Evolutionary conservation across 2,329 filamentous ascomycete species (phyloP).

Genomic region (Nigrograna mackinnonii): DNA sequence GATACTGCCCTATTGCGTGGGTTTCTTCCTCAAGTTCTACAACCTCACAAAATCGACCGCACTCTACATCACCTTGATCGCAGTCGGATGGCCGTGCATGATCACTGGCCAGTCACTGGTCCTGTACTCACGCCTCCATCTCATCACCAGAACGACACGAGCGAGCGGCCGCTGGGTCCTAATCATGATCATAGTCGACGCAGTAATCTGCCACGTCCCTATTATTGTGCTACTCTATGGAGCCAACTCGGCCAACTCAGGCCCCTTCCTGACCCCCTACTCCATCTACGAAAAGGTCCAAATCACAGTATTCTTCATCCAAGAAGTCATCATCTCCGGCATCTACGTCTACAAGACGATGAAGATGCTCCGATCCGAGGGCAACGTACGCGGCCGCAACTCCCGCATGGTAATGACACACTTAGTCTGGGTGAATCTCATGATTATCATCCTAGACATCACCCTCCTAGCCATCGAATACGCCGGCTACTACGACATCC

Average conservation of each 20-base stretch:
- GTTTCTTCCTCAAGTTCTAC: conserved; percentile 47
- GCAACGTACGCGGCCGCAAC: conserved; percentile 8
- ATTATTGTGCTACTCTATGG: conserved; percentile 58
- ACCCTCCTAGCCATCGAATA: conserved; percentile 43
- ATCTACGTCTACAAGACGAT: conserved; percentile 14
- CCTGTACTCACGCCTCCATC: conserved; percentile 63
- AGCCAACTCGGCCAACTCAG: conserved; percentile 42
- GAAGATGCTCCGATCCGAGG: conserved; percentile 8
- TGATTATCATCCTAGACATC: conserved; percentile 43
- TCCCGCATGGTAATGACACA: conserved; percentile 16
- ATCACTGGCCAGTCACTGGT: conserved; percentile 64
- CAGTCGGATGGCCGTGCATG: conserved; percentile 56
- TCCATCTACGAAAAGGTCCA: conserved; percentile 38
- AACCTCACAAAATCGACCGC: conserved; percentile 24
- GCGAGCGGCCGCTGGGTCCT: conserved; percentile 50
- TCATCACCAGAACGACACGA: conserved; percentile 47
- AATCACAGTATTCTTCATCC: conserved; percentile 38
- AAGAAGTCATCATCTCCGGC: conserved; percentile 29
- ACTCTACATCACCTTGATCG: conserved; percentile 50
- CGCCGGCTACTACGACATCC: conserved; percentile 40
- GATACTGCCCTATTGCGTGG: conserved; percentile 47
- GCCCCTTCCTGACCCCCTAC: conserved; percentile 24
- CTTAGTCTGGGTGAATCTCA: conserved; percentile 39
- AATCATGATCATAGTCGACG: conserved; percentile 59
- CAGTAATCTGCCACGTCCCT: conserved; percentile 51